Conservation (phyloP, 2,329 filamentous ascomycete species). For the Ceratocystiopsis minuta region DNA sequence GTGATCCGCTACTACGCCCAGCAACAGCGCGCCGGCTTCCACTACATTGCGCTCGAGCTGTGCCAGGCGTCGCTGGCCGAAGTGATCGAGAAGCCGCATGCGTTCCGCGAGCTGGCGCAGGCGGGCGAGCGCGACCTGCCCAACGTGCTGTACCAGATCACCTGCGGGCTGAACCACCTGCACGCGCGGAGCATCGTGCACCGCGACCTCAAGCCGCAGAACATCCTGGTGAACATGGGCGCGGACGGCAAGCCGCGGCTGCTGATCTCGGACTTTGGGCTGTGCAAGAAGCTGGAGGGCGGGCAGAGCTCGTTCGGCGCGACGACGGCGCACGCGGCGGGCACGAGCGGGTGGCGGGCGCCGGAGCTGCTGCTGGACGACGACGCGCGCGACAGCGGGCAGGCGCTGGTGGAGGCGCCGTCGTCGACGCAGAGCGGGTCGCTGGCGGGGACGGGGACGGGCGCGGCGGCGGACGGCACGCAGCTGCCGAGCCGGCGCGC, state of each 20-base stretch:
- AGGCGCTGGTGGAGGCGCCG: slow-evolving; percentile 29
- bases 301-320: slow-evolving; percentile 89
- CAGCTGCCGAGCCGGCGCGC: slow-evolving; percentile 48
- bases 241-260: slow-evolving; percentile 59
- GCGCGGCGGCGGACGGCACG: slow-evolving; percentile 30
- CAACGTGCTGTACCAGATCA: slow-evolving; percentile 71
- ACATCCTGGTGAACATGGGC: slow-evolving; percentile 70
- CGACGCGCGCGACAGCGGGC: slow-evolving; percentile 34
- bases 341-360: slow-evolving; percentile 90
- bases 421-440: slow-evolving; percentile 31
- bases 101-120: slow-evolving; percentile 50
- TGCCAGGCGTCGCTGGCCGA: slow-evolving; percentile 90
- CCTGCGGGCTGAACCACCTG: slow-evolving; percentile 71
- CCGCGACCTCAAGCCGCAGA: slow-evolving; percentile 92
- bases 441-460: slow-evolving; percentile 22
- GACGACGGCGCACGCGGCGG: slow-evolving; percentile 81
- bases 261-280: slow-evolving; percentile 89
- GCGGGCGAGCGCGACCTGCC: slow-evolving; percentile 61
- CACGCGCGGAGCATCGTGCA: slow-evolving; percentile 91
- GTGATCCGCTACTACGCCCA: slow-evolving; percentile 95
- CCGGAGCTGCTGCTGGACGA: slow-evolving; percentile 80
- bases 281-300: slow-evolving; percentile 92
- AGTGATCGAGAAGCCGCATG: slow-evolving; percentile 58
- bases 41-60: slow-evolving; percentile 90
- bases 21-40: slow-evolving; percentile 70